Base-by-base conservation (phyloP, 108 stramenopile genomes). In the Bacterosira constricta region DNA sequence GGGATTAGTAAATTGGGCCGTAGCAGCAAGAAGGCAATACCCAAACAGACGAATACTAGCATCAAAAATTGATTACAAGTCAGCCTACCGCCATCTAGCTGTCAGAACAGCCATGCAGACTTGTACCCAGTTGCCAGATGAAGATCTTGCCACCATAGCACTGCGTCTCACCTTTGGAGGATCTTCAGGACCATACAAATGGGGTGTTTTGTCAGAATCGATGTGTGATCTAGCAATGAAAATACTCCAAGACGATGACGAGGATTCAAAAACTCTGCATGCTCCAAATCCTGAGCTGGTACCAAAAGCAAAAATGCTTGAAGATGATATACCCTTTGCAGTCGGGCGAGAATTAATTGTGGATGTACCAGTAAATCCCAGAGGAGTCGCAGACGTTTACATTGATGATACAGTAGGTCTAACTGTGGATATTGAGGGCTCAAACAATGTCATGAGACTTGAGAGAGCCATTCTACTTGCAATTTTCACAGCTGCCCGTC, bases 321-420 rank as follows among this genome's bases (percentile, higher is more conserved):
- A 2, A 1, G 63, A 47, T 7, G 47, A 64, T 30, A 50, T 49
- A 0, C 45, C 45, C 1, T 64, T 64, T 18, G 32, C 29, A 35
- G 29, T 29, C 0, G 63, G 63, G 0, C 3, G 20, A 64, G 63
- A 64, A 4, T n/a, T 49, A 2, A 35, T 64, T 34, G 63, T 64
- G 18, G 30, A 76, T 10, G 12, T 76, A 1, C 56, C 63, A 15
- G 35, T 64, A 8, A 38, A 69, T 17, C 21, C 58, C 1, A 29
- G 32, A 59, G 75, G 75, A 20, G 20, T 12, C 5, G 42, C 35
- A 45, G 68, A 77, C 42, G 68, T 55, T 3, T 76, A 46, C 58
- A 76, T 69, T 27, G 75, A 76, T 67, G 67, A 76, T 37, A 61
- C 42, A 10, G 26, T 70, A 3, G 53, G 27, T 13, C 4, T 77